Evolutionary conservation across 2,329 filamentous ascomycete genomes (phyloP).

Genomic region (Blumeria hordei): DNA sequence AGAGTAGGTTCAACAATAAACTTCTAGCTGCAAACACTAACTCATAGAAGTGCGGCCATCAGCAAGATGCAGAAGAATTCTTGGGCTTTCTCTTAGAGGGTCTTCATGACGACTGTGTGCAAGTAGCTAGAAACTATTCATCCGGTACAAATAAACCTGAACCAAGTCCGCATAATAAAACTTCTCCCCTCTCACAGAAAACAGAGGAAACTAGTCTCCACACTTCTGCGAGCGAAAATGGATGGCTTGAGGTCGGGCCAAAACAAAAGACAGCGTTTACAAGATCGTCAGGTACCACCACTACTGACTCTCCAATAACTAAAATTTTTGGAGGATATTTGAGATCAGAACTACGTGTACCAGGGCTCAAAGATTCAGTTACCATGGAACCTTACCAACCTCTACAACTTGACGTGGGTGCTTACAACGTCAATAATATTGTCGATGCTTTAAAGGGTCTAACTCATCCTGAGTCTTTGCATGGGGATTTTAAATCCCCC

Average conservation of each 20-base stretch:
- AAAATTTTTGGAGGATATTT: conserved; percentile 88
- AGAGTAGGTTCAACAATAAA: conserved; percentile 30
- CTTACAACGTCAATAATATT: conserved; percentile 69
- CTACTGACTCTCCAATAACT: conserved; percentile 62
- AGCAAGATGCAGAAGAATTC: conserved; percentile 96
- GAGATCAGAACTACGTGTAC: conserved; percentile 68
- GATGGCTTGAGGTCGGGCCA: conserved; percentile 87
- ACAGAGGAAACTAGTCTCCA: conserved; percentile 7
- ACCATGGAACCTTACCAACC: conserved; percentile 87
- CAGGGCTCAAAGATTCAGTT: conserved; percentile 71
- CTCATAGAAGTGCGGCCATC: conserved; percentile 50
- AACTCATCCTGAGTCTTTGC: conserved; percentile 61
- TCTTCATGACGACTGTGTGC: conserved; percentile 74
- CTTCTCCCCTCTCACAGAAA: conserved; percentile 20
- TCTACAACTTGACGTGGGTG: conserved; percentile 80
- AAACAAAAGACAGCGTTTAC: conserved; percentile 76
- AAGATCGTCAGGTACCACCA: conserved; percentile 54
- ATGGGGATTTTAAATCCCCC: conserved; percentile 61
- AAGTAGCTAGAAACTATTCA: conserved; percentile 32
- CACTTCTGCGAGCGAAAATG: conserved; percentile 24
- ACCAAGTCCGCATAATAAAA: conserved; percentile 18
- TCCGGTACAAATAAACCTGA: conserved; percentile 21
- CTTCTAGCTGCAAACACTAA: conserved; percentile 11
- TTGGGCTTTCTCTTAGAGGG: conserved; percentile 79
- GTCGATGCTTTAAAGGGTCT: conserved; percentile 70